Percentiles rank a stretch among this genome's conserved stretches.
Evolutionary conservation across 208 protist genomes (phyloP).

Genomic region (Novymonas esmeraldas): DNA sequence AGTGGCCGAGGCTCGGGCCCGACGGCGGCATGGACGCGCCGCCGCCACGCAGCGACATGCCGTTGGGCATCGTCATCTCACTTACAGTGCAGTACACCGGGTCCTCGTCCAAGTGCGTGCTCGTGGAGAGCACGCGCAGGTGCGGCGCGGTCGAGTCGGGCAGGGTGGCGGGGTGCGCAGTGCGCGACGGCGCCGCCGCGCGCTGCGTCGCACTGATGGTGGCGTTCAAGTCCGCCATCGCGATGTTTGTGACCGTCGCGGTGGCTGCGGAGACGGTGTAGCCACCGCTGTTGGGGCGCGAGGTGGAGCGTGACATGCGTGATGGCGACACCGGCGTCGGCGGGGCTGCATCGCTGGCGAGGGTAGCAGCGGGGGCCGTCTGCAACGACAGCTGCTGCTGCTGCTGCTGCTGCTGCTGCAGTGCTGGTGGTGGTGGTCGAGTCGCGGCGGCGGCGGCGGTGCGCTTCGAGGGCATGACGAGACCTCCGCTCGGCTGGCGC

Average conservation of each 20-base stretch:
- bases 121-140: conserved; percentile 10
- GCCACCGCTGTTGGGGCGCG: not conserved
- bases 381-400: too few species aligned
- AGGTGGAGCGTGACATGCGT: not conserved
- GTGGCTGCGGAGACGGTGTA: conserved; percentile 3
- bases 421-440: too few species aligned
- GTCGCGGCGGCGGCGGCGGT: too few species aligned
- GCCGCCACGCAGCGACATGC: conserved; percentile 12
- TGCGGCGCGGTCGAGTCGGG: conserved; percentile 3
- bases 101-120: conserved; percentile 24
- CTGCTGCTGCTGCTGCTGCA: too few species aligned
- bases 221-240: not conserved
- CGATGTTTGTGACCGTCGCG: too few species aligned
- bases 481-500: too few species aligned
- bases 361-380: too few species aligned
- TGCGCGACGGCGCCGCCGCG: not conserved
- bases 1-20: not conserved
- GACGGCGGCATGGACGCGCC: not conserved
- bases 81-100: conserved; percentile 31
- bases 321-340: not conserved
- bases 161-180: too few species aligned
- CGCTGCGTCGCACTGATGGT: not conserved
- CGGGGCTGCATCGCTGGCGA: too few species aligned
- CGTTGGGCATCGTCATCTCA: conserved; percentile 33
- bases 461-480: too few species aligned